Evolutionary conservation across 2,329 filamentous ascomycete genomes (phyloP), one percentile per base, ranked within the genome.

Genomic region (Verticillium albo-atrum): DNA sequence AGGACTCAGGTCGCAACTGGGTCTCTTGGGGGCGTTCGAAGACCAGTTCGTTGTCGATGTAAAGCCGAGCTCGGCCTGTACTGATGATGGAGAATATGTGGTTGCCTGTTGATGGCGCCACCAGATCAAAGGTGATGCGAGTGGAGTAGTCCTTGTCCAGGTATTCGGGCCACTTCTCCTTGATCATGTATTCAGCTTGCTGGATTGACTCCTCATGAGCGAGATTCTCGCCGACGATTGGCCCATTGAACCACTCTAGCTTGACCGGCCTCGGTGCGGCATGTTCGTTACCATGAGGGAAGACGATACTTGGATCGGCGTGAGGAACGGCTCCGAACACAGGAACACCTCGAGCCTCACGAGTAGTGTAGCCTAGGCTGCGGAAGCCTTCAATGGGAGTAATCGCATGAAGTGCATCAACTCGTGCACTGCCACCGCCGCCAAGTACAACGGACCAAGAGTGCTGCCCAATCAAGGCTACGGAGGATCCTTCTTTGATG

Each of bases 401-500:
- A 23, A 54, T 12, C 9, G 52, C 52, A 25, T 54, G 52, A 6
- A 54, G 27, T 20, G 52, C 52, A 54, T 54, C 52, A n/a, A 54
- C 52, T 17, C 52, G 52, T 4, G 52, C 52, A 9, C 52, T 54
- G 17, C 52, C 52, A 4, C 52, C 52, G 12, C 52, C 52, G 27
- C 52, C 52, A 17, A 54, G 52, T 17, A 54, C 52, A 4, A 34
- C 52, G 15, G 52, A 54, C 52, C 52, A 54, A 2, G 52, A 54
- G 20, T 54, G 52, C 52, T 54, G 52, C 4, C 52, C 52, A 15
- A 54, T 35, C 27, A 54, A 5, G 9, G 52, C 52, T 2, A 34
- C 28, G 15, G 52, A 25, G n/a, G 68, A 69, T 1, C 62, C 68
- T 4, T 68, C 68, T 0, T 81, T 80, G 2, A 89, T 71, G 0